Evolutionary conservation across 257 asterid species (phyloP).

Genomic region (Cinchona pubescens): DNA sequence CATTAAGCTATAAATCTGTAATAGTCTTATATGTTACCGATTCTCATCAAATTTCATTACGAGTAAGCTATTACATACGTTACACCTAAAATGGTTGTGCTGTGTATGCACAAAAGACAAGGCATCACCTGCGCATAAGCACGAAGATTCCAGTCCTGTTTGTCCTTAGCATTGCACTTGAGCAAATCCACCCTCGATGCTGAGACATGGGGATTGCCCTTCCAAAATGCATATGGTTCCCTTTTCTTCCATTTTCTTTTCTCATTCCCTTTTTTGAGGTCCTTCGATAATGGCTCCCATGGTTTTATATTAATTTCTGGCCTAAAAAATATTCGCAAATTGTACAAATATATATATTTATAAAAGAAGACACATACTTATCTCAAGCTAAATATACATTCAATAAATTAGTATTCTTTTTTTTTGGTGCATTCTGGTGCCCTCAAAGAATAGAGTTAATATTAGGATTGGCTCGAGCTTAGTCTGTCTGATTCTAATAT

Average conservation of each 20-base stretch:
- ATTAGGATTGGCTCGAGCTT: no score
- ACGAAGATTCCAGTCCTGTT: constrained; percentile 85
- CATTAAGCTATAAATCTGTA: no score
- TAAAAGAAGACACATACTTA: neutral
- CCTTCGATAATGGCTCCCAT: constrained; percentile 57
- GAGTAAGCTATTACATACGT: no score
- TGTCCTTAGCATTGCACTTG: constrained; percentile 59
- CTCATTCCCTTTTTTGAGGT: constrained; percentile 53
- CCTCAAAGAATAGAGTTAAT: no score
- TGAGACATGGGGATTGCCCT: constrained; percentile 68
- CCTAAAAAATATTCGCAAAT: constrained; percentile 33
- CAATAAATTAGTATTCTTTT: no score
- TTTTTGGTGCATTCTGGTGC: no score
- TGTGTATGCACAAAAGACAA: neutral
- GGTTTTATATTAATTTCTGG: constrained; percentile 86
- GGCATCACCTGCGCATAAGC: constrained; percentile 60
- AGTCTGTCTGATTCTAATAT: no score
- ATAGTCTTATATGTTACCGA: no score
- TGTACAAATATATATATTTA: neutral
- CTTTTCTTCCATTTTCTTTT: constrained; percentile 60
- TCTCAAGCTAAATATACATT: neutral
- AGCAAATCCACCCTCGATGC: constrained; percentile 50
- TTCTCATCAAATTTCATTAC: no score
- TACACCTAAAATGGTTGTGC: neutral
- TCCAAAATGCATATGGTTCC: constrained; percentile 90